Percentiles rank a stretch among this genome's conserved stretches.
phyloP scores from a whole-genome alignment of 495 filamentous ascomycete species.

The Penicillium bialowiezense region DNA sequence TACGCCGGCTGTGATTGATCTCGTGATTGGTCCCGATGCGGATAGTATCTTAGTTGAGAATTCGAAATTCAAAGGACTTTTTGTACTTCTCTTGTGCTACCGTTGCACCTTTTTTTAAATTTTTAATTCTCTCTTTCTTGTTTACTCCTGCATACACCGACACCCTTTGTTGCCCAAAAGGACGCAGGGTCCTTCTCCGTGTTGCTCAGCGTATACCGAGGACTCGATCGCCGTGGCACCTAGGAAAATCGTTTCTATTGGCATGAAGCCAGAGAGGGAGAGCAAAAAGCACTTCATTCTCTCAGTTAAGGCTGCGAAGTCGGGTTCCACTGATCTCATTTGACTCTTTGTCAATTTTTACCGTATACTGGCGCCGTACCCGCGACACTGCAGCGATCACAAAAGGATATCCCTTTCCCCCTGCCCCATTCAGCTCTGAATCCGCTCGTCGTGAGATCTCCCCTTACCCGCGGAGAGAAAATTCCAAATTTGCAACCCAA shows the following conservation, averaged over 20 bases:
- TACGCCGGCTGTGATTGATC: slow-evolving; percentile 4
- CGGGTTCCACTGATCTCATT: slow-evolving; percentile 16
- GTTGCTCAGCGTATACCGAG: slow-evolving; percentile 15
- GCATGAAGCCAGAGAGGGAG: background rate
- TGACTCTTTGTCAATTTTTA: slow-evolving; percentile 5
- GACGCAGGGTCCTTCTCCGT: slow-evolving; percentile 21
- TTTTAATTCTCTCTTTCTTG: background rate
- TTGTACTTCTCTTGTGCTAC: slow-evolving; percentile 19
- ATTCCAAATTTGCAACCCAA: slow-evolving; percentile 3
- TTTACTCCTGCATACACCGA: slow-evolving; percentile 3
- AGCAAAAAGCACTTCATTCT: background rate
- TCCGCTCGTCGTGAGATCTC: background rate
- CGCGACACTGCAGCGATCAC: slow-evolving; percentile 18
- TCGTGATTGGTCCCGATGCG: slow-evolving; percentile 8
- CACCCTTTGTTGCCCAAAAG: slow-evolving; percentile 6
- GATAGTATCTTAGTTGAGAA: background rate
- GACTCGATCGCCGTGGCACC: slow-evolving; percentile 23
- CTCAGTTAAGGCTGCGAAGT: background rate
- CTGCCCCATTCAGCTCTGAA: slow-evolving; percentile 10
- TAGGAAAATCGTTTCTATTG: slow-evolving; percentile 18
- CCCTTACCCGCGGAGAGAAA: background rate
- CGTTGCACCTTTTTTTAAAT: slow-evolving; percentile 5
- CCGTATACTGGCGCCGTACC: slow-evolving; percentile 16
- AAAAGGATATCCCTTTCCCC: slow-evolving; percentile 11
- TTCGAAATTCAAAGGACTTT: background rate